Percentiles rank a stretch among this genome's conserved stretches.
Conservation (phyloP, 2,329 filamentous ascomycete genomes). For the Colletotrichum sp. region DNA sequence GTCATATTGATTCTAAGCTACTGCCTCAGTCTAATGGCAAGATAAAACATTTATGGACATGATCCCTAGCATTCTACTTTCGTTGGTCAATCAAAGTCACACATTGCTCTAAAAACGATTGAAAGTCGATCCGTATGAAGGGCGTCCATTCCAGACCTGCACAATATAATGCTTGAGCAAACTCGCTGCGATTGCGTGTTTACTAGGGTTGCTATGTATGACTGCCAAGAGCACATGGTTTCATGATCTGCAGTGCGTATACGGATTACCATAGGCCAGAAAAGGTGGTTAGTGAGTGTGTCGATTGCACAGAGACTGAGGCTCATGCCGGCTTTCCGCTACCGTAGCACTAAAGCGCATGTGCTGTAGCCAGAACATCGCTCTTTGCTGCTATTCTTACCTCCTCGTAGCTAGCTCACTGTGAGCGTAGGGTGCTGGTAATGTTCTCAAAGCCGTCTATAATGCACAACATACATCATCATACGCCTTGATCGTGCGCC, state of each 20-base stretch:
- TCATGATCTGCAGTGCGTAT: rapidly evolving
- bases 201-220: background rate
- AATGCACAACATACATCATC: background rate
- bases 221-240: rapidly evolving
- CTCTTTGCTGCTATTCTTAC: background rate
- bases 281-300: background rate
- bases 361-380: background rate
- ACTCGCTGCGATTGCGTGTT: rapidly evolving
- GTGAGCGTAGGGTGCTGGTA: background rate
- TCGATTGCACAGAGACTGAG: background rate
- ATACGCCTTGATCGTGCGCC: background rate
- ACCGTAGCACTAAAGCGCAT: background rate
- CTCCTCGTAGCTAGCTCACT: background rate
- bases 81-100: rapidly evolving
- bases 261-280: background rate
- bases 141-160: background rate
- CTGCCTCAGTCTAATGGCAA: background rate
- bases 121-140: background rate
- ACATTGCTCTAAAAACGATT: rapidly evolving
- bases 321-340: background rate
- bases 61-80: background rate
- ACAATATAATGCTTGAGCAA: rapidly evolving
- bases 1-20: background rate
- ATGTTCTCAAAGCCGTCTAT: background rate
- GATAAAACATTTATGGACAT: background rate